Base-by-base conservation (phyloP, 805 yeast genomes). In the Nakazawaea pomicola region DNA sequence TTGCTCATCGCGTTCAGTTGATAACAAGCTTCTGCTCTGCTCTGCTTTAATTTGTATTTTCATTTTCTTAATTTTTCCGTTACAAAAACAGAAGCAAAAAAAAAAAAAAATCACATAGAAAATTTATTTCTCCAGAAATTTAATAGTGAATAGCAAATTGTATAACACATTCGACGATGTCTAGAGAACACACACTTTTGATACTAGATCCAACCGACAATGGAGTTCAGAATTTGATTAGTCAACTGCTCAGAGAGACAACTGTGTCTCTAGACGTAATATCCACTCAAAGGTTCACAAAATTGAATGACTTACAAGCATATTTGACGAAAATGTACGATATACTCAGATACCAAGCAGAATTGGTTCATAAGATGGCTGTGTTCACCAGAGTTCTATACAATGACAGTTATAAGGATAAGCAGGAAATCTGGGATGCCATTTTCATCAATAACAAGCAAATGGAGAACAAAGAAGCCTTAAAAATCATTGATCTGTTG, bases 321-420 rank as follows among this genome's bases (percentile, higher is more conserved):
- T 44, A 56, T 4, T 56, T 70, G 39, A 53, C 57, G 42, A 40
- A 45, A 6, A 47, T 62, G 16, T 70, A 68, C 43, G 46, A 54
- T 12, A 46, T 53, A 14, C 34, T 56, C 4, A 49, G 74, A 44
- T 16, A 30, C 38, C 14, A 31, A 29, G 30, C 21, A 2, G 33
- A 35, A 30, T 16, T 33, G 40, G 9, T 15, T 4, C 27, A 45
- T 3, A 35, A 20, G 11, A 32, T 40, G 4, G 41, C 45, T 10
- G 36, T 50, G 3, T 44, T 38, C 33, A 45, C 51, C 1, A 43
- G 49, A 20, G 49, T 51, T 4, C 30, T 51, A 18, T 48, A 30
- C 43, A 49, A 48, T 30, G 29, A 39, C 23, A 27, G 15, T 17
- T 38, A 29, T 20, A 23, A 29, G 23, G 41, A 40, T 17, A 40